A percentile compares a stretch with the other conserved stretches of the same genome.
Evolutionary conservation across 306 rosid genomes (phyloP).

Genomic region (Quercus variabilis): DNA sequence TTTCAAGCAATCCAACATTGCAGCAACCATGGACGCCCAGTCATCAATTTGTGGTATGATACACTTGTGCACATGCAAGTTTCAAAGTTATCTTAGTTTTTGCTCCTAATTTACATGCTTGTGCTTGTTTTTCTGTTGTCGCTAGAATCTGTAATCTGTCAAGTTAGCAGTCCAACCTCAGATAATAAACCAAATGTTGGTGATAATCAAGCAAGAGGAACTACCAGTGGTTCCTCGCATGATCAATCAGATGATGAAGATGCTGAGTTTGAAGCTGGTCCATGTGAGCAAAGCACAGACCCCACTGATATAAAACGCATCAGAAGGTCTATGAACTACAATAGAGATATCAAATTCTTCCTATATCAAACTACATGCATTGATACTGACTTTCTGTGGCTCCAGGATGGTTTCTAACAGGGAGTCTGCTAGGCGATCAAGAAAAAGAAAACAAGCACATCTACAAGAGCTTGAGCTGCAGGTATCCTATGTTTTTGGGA

Average conservation of each 20-base stretch:
- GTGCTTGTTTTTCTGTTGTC: conserved; percentile 2
- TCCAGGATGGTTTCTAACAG: conserved; percentile 78
- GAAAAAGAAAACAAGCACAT: conserved; percentile 78
- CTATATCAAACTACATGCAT: not conserved
- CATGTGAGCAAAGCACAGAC: conserved; percentile 59
- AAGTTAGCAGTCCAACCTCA: conserved; percentile 85
- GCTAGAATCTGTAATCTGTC: conserved; percentile 23
- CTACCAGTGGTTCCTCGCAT: conserved; percentile 63
- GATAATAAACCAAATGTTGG: conserved; percentile 43
- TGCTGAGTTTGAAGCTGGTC: conserved; percentile 49
- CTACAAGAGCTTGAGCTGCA: conserved; percentile 65
- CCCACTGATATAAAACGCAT: conserved; percentile 49
- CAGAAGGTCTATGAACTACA: conserved; percentile 50
- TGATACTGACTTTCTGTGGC: not conserved
- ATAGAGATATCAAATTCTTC: not conserved
- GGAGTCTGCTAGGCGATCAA: conserved; percentile 83
- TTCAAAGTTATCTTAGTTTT: not conserved
- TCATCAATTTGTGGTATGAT: conserved; percentile 65
- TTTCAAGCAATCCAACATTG: conserved; percentile 51
- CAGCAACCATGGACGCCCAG: conserved; percentile 65
- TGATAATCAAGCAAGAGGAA: conserved; percentile 53
- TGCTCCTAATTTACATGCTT: not conserved
- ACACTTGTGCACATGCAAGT: not conserved
- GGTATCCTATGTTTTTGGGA: conserved; percentile 35
- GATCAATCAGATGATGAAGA: conserved; percentile 81